phyloP scores from a whole-genome alignment of 1,284 basidiomycete genomes.

The Papiliotrema fonsecae region DNA sequence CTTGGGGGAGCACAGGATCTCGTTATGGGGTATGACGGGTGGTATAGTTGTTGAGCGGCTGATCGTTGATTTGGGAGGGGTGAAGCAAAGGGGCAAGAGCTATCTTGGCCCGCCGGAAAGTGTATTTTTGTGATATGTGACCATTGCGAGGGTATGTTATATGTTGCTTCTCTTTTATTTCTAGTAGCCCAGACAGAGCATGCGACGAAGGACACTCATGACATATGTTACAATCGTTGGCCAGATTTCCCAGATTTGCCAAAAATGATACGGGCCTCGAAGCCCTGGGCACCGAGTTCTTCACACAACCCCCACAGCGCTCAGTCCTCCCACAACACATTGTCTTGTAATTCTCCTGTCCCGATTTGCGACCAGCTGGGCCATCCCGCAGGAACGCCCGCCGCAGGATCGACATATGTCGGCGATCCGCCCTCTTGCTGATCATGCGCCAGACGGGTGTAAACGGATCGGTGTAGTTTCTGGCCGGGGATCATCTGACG shows the following conservation, averaged over 20 bases:
- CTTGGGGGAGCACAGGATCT: conserved; percentile 27
- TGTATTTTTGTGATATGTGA: conserved; percentile 12
- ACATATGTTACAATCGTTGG: too few relatives aligned
- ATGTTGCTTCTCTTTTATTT: too few relatives aligned
- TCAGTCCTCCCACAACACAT: background rate
- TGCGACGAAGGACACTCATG: too few relatives aligned
- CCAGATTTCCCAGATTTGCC: too few relatives aligned
- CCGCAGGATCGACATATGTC: background rate
- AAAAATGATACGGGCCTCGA: too few relatives aligned
- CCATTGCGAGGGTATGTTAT: too few relatives aligned
- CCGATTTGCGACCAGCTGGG: background rate
- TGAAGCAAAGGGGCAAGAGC: conserved; percentile 24
- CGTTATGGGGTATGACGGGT: conserved; percentile 28
- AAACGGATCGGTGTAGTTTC: conserved; percentile 17
- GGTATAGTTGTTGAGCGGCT: conserved; percentile 38
- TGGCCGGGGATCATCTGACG: conserved; percentile 12
- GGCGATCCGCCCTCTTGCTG: background rate
- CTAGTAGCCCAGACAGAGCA: too few relatives aligned
- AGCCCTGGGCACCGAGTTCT: too few relatives aligned
- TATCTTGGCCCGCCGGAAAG: conserved; percentile 36
- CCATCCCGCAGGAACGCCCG: background rate
- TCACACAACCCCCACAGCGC: background rate
- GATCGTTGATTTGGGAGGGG: conserved; percentile 32
- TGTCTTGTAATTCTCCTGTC: background rate
- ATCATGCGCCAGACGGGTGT: background rate